These are phyloP conservation scores for Tieghemostelium lacteum DNA, from an alignment of 78 protist species.

Conservation along the genomic window DNA sequence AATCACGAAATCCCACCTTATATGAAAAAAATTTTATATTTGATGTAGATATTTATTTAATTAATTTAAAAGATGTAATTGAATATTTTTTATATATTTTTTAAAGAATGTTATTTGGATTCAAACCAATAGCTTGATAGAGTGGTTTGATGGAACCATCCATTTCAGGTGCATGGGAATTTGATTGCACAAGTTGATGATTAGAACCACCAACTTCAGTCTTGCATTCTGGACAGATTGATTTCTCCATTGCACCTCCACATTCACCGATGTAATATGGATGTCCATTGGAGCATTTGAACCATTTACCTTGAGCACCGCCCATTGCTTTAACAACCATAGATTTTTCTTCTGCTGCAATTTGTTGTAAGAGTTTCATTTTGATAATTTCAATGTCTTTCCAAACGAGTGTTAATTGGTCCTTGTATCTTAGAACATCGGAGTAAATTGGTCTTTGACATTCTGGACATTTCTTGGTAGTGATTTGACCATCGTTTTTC, in stretches of 20 bases:
- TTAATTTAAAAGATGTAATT: no score
- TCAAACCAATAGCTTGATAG: neutral
- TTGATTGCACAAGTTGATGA: constrained; percentile 19
- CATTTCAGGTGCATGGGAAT: constrained; percentile 14
- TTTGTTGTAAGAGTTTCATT: neutral
- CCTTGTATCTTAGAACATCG: constrained; percentile 12
- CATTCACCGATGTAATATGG: constrained; percentile 78
- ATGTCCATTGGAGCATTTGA: constrained; percentile 71
- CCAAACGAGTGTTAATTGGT: constrained; percentile 16
- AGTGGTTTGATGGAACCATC: constrained; percentile 27
- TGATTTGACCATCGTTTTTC: neutral
- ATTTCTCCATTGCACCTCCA: constrained; percentile 78
- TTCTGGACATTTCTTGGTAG: constrained; percentile 31
- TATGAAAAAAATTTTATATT: no score
- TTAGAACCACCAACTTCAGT: constrained; percentile 71
- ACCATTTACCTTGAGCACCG: constrained; percentile 54
- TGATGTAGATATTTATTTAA: no score
- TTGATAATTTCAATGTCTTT: constrained; percentile 22
- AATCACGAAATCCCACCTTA: no score
- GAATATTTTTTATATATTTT: neutral
- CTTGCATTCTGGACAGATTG: constrained; percentile 75
- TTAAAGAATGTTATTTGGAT: no score
- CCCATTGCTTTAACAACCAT: constrained; percentile 16
- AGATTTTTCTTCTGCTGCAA: constrained; percentile 15
- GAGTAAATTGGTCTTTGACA: constrained; percentile 8